phyloP scores from a whole-genome alignment of 805 yeast species.

The Hanseniaspora mollemarum region DNA sequence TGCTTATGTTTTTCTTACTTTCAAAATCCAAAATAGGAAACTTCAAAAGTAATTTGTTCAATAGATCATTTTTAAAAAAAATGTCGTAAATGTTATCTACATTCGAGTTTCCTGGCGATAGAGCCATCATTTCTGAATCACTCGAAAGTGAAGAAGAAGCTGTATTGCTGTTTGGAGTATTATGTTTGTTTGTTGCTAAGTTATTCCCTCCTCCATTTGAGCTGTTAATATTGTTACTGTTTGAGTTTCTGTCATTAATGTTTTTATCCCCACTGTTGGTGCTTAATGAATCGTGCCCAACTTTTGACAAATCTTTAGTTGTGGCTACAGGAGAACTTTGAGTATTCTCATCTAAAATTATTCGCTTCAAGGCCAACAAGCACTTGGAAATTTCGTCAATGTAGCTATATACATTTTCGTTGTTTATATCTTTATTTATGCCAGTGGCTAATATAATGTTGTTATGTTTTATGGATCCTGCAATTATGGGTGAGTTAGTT shows the following conservation, averaged over 20 bases:
- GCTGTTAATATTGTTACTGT: not conserved
- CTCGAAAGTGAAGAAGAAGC: not conserved
- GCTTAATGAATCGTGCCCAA: not conserved
- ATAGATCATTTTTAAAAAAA: conserved; percentile 42
- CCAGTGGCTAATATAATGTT: not conserved
- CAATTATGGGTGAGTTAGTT: not conserved
- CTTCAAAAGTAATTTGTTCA: conserved; percentile 48
- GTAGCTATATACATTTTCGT: not conserved
- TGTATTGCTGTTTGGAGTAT: not conserved
- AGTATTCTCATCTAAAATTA: conserved; percentile 1
- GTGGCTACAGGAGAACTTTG: too few relatives aligned
- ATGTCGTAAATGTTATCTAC: not conserved
- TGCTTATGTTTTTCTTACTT: conserved; percentile 69
- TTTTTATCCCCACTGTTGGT: not conserved
- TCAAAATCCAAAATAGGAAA: conserved; percentile 73
- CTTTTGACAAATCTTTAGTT: not conserved
- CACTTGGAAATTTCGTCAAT: conserved; percentile 5
- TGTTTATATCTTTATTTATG: conserved; percentile 1
- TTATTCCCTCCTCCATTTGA: not conserved
- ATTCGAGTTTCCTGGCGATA: not conserved
- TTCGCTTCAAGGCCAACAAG: not conserved
- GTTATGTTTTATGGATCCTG: not conserved
- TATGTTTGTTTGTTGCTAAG: not conserved
- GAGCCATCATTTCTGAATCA: not conserved
- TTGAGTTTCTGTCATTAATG: not conserved